A percentile compares a stretch with the other conserved stretches of the same genome.
phyloP scores from a whole-genome alignment of 2,329 filamentous ascomycete genomes.

The Phaeosphaeria sp. region DNA sequence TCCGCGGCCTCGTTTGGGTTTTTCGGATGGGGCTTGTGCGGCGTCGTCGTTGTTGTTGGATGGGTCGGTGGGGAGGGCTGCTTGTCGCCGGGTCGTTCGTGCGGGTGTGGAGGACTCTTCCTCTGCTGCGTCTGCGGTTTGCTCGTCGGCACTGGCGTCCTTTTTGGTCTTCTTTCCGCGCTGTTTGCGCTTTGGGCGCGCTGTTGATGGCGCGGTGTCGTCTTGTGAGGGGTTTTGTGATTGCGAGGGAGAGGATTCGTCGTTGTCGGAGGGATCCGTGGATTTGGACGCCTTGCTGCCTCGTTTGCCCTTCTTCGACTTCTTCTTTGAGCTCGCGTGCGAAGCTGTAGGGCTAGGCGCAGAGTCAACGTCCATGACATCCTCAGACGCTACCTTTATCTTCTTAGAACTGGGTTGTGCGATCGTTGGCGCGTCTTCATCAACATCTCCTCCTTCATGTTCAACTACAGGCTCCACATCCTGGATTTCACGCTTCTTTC shows the following conservation, averaged over 20 bases:
- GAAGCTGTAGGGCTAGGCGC: not conserved
- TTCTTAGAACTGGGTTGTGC: slow-evolving; percentile 19
- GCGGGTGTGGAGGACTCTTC: slow-evolving; percentile 3
- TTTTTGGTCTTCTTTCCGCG: slow-evolving; percentile 3
- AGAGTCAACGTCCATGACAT: slow-evolving; percentile 15
- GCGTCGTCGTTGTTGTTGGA: not conserved
- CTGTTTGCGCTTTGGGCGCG: slow-evolving; percentile 9
- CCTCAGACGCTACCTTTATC: slow-evolving; percentile 11
- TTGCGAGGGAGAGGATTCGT: not conserved
- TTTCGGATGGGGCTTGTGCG: slow-evolving; percentile 12
- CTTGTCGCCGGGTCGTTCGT: slow-evolving; percentile 27
- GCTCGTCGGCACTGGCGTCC: not conserved
- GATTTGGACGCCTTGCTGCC: slow-evolving; percentile 4
- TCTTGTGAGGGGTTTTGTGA: not conserved
- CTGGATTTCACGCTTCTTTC: slow-evolving; percentile 36
- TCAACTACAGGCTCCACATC: slow-evolving; percentile 9
- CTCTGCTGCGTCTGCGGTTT: not conserved
- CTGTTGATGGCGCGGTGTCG: not conserved
- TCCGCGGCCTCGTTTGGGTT: slow-evolving; percentile 1
- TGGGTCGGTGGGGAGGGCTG: slow-evolving; percentile 19
- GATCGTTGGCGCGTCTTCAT: slow-evolving; percentile 20
- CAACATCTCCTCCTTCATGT: slow-evolving; percentile 14
- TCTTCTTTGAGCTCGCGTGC: not conserved
- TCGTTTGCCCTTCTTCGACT: not conserved
- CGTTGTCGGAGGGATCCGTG: slow-evolving; percentile 1